Conservation (phyloP, 169 alveolate species). For the Plasmodium chabaudi region DNA sequence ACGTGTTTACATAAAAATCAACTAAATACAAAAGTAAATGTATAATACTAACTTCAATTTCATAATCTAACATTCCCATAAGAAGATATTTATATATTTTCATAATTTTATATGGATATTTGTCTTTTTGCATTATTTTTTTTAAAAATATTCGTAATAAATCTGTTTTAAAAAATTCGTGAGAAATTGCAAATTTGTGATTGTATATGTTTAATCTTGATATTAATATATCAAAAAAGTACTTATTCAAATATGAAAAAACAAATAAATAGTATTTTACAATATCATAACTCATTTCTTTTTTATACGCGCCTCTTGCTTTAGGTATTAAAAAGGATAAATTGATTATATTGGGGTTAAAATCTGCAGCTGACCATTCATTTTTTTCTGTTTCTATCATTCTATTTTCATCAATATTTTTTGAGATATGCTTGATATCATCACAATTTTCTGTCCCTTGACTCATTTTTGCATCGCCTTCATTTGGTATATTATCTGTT, state of each 20-base stretch:
- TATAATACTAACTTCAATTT: neutral
- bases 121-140: conserved; percentile 37
- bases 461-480: no score
- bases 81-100: conserved; percentile 26
- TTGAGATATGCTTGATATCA: no score
- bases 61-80: neutral
- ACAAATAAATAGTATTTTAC: conserved; percentile 42
- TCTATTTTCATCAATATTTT: no score
- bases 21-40: conserved; percentile 24
- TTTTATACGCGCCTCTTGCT: neutral
- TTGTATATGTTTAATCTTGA: neutral
- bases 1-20: conserved; percentile 42
- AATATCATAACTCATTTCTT: conserved; percentile 1
- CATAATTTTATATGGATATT: conserved; percentile 67
- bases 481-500: no score
- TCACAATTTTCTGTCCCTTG: no score
- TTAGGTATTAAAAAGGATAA: neutral
- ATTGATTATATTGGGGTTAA: neutral
- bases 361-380: no score
- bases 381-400: no score
- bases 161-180: conserved; percentile 10
- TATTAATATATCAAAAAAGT: conserved; percentile 29
- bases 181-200: neutral
- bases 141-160: conserved; percentile 28
- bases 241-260: conserved; percentile 35